These are phyloP conservation scores for Aspergillus wentii DNA, from an alignment of 495 filamentous ascomycete genomes.

Conservation along the genomic window DNA sequence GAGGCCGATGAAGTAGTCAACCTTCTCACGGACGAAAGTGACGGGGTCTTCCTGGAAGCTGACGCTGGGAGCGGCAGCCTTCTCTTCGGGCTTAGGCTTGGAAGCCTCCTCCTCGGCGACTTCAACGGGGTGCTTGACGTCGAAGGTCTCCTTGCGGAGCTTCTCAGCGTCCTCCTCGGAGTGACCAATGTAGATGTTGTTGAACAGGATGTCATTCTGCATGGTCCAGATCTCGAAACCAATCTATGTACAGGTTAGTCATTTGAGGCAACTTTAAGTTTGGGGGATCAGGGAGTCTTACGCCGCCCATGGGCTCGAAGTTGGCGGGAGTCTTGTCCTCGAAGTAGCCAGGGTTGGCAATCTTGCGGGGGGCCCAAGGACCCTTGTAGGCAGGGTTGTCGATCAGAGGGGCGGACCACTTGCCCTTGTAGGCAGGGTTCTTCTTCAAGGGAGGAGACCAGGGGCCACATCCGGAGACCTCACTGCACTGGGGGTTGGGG, in stretches of 20 bases:
- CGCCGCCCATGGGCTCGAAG: slow-evolving; percentile 96
- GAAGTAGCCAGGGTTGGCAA: slow-evolving; percentile 92
- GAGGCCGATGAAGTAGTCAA: slow-evolving; percentile 81
- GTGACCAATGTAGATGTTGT: slow-evolving; percentile 99
- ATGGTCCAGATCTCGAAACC: slow-evolving; percentile 99
- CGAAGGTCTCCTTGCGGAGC: slow-evolving; percentile 87
- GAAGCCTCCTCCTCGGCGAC: slow-evolving; percentile 74
- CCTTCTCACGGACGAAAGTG: slow-evolving; percentile 82
- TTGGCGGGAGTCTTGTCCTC: slow-evolving; percentile 97
- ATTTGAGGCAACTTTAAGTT: background rate
- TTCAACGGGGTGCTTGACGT: slow-evolving; percentile 85
- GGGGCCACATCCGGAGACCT: slow-evolving; percentile 88
- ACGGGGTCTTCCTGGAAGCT: slow-evolving; percentile 93
- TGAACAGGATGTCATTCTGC: slow-evolving; percentile 97
- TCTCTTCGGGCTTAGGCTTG: slow-evolving; percentile 72
- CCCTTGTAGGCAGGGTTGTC: slow-evolving; percentile 99
- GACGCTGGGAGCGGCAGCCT: slow-evolving; percentile 64
- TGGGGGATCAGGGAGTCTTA: slow-evolving; percentile 43
- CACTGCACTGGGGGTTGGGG: slow-evolving; percentile 92
- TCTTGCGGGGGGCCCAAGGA: slow-evolving; percentile 89
- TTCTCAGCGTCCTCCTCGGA: slow-evolving; percentile 89
- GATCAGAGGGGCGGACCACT: slow-evolving; percentile 89
- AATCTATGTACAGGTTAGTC: slow-evolving; percentile 49
- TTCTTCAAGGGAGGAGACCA: slow-evolving; percentile 91
- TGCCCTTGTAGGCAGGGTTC: slow-evolving; percentile 98